phyloP scores from a whole-genome alignment of 2,329 filamentous ascomycete species.

The Apiospora hydei region DNA sequence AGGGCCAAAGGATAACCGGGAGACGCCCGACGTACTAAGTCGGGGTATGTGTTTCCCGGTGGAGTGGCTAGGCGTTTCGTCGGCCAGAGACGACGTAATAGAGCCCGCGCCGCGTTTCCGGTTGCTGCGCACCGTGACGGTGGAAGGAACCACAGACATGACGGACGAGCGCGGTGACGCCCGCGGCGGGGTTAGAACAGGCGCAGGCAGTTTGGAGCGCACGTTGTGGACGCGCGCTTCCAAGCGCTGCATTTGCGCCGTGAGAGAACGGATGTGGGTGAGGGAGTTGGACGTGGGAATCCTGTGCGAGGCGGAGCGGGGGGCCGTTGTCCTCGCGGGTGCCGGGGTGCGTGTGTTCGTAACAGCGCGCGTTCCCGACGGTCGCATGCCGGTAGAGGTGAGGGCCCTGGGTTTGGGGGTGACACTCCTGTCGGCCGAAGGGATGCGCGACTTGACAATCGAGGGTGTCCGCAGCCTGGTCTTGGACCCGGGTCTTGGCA shows the following conservation, averaged over 20 bases:
- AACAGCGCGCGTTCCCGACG: conserved; percentile 52
- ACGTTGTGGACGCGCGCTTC: conserved; percentile 92
- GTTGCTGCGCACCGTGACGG: conserved; percentile 71
- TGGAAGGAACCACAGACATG: conserved; percentile 53
- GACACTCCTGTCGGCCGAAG: conserved; percentile 58
- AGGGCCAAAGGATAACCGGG: conserved; percentile 69
- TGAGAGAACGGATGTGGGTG: conserved; percentile 90
- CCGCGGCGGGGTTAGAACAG: conserved; percentile 78
- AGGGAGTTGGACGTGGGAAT: conserved; percentile 73
- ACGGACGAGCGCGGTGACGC: conserved; percentile 72
- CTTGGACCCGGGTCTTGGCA: conserved; percentile 60
- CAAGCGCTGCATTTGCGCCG: conserved; percentile 95
- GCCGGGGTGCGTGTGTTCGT: conserved; percentile 47
- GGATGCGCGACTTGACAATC: conserved; percentile 56
- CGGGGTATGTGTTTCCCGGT: conserved; percentile 61
- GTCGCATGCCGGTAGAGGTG: conserved; percentile 46
- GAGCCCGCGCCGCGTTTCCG: conserved; percentile 72
- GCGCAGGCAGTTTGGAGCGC: conserved; percentile 88
- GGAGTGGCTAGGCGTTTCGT: conserved; percentile 60
- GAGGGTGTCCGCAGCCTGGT: conserved; percentile 47
- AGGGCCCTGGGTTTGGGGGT: conserved; percentile 60
- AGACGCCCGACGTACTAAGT: conserved; percentile 68
- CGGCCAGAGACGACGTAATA: conserved; percentile 52
- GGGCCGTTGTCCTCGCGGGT: conserved; percentile 49
- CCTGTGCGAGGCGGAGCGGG: conserved; percentile 55